Evolutionary conservation across 2,329 filamentous ascomycete genomes (phyloP).

Genomic region (Gyromitra esculenta): DNA sequence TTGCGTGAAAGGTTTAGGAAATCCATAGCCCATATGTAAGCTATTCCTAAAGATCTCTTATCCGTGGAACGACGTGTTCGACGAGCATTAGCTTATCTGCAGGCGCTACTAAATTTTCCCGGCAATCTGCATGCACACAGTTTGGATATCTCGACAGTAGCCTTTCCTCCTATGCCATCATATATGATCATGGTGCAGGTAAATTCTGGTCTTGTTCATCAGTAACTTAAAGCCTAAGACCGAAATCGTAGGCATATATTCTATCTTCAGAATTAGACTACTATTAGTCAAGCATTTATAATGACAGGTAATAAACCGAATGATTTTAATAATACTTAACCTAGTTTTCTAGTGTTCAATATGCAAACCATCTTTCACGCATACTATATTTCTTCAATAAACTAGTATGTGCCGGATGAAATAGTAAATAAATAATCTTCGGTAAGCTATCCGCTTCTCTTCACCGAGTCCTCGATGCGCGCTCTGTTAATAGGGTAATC

Average conservation of each 20-base stretch:
- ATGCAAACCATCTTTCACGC: not conserved
- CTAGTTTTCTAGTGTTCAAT: not conserved
- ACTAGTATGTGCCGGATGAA: too few species aligned
- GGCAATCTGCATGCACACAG: too few species aligned
- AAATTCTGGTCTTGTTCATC: too few species aligned
- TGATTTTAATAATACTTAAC: not conserved
- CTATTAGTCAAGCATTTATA: not conserved
- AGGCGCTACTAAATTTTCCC: too few species aligned
- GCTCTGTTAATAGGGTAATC: constrained; percentile 23
- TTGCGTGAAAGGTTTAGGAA: too few species aligned
- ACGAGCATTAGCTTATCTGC: too few species aligned
- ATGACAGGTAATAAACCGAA: not conserved
- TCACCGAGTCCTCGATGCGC: not conserved
- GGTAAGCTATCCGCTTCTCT: constrained; percentile 16
- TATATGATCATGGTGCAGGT: too few species aligned
- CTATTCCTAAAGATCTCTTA: not conserved
- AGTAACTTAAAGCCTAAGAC: constrained; percentile 14
- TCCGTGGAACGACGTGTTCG: not conserved
- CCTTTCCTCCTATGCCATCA: too few species aligned
- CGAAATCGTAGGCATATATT: not conserved
- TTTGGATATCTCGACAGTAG: too few species aligned
- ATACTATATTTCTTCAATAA: not conserved
- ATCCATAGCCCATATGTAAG: not conserved
- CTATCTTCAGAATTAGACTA: not conserved
- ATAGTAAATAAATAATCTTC: not conserved